A percentile compares a stretch with the other conserved stretches of the same genome.
Evolutionary conservation across 768 basidiomycete species (phyloP).

Genomic region (Suillus americanus): DNA sequence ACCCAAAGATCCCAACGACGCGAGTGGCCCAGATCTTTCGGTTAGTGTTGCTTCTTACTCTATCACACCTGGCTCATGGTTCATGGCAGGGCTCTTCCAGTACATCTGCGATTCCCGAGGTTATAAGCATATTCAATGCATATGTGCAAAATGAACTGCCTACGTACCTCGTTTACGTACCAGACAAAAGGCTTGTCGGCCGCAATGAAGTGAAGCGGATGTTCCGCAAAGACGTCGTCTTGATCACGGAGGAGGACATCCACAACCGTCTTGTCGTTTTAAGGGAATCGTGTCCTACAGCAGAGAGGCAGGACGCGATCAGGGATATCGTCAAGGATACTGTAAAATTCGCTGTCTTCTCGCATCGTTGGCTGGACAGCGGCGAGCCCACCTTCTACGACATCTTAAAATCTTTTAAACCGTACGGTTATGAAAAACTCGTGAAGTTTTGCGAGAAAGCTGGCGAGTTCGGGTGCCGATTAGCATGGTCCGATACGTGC

Average conservation of each 20-base stretch:
- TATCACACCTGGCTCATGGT: background rate
- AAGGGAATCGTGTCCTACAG: constrained; percentile 21
- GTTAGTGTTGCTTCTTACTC: background rate
- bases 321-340: constrained; percentile 21
- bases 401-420: constrained; percentile 27
- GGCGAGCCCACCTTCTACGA: constrained; percentile 31
- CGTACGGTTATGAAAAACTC: constrained; percentile 27
- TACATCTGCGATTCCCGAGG: constrained; percentile 19
- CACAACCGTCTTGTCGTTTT: constrained; percentile 9
- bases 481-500: constrained; percentile 37
- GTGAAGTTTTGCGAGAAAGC: constrained; percentile 26
- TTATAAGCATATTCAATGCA: constrained; percentile 20
- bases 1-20: background rate
- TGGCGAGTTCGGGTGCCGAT: constrained; percentile 24
- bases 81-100: constrained; percentile 14
- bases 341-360: constrained; percentile 29
- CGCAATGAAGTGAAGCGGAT: constrained; percentile 32
- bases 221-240: constrained; percentile 26
- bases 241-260: constrained; percentile 26
- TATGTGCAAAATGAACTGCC: constrained; percentile 32
- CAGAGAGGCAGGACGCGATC: constrained; percentile 24
- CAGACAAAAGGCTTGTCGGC: constrained; percentile 25
- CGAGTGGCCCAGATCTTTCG: background rate
- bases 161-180: constrained; percentile 28
- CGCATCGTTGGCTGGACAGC: constrained; percentile 30